Conservation (phyloP, 2,329 filamentous ascomycete genomes). For the Huntiella savannae region DNA sequence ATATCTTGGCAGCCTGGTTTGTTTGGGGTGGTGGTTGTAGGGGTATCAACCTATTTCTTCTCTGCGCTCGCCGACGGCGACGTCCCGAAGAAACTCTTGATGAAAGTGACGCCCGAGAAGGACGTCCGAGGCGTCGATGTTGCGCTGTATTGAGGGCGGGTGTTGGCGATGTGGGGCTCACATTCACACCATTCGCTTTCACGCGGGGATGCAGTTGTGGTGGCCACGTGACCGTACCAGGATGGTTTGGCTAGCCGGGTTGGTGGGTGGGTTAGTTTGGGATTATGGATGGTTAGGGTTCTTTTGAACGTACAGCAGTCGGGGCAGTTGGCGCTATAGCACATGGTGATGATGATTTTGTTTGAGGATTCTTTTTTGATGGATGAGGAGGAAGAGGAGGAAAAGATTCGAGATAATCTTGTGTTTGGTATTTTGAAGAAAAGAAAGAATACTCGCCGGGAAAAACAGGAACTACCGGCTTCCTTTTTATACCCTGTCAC, state of each 20-base stretch:
- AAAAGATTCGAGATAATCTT: background rate
- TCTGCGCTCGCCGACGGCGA: background rate
- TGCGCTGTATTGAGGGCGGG: too few relatives aligned
- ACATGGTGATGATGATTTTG: slow-evolving; percentile 13
- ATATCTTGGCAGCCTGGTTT: too few relatives aligned
- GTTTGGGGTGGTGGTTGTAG: too few relatives aligned
- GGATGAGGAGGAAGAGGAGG: background rate
- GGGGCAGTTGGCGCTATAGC: slow-evolving; percentile 15
- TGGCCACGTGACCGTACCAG: slow-evolving; percentile 32
- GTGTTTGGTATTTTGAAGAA: background rate
- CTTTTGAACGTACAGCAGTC: slow-evolving; percentile 12
- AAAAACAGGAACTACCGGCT: too few relatives aligned
- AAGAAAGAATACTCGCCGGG: background rate
- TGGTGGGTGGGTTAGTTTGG: background rate
- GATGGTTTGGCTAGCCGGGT: slow-evolving; percentile 24
- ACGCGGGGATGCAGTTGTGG: slow-evolving; percentile 19
- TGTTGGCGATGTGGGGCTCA: slow-evolving; percentile 20
- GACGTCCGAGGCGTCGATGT: slow-evolving; percentile 21
- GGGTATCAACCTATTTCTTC: background rate
- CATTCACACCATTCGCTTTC: slow-evolving; percentile 30
- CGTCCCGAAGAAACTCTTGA: slow-evolving; percentile 15
- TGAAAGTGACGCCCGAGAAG: slow-evolving; percentile 20
- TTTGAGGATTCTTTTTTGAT: too few relatives aligned
- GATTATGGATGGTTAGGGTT: background rate
- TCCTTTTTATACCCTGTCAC: too few relatives aligned